phyloP scores from a whole-genome alignment of 345 rosid genomes.

The Atalantia buxifolia region DNA sequence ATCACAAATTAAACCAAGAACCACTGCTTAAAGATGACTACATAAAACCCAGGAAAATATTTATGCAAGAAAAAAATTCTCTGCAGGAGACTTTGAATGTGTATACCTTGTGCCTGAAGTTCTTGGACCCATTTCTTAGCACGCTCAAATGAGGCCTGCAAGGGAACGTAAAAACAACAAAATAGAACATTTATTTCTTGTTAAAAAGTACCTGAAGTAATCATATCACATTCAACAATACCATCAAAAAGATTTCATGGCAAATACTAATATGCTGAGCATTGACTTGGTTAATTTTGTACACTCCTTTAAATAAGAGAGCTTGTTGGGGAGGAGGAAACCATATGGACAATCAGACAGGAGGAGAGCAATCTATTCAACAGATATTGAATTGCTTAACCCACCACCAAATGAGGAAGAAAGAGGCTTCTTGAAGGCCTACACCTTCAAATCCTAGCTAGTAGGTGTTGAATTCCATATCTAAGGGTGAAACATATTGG shows the following conservation, averaged over 20 bases:
- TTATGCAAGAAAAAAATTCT: neutral
- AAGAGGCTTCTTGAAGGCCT: neutral
- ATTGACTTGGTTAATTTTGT: neutral
- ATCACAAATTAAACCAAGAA: neutral
- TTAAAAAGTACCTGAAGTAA: neutral
- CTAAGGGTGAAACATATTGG: neutral
- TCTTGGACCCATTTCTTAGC: constrained; percentile 99
- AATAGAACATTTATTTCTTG: neutral
- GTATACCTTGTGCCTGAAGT: constrained; percentile 88
- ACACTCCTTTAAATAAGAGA: neutral
- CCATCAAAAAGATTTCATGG: neutral
- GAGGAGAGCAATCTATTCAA: neutral
- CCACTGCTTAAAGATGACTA: neutral
- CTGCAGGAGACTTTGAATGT: neutral
- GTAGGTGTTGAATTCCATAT: neutral
- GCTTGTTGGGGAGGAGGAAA: neutral
- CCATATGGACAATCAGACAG: neutral
- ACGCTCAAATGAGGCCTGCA: constrained; percentile 86
- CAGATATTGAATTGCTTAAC: neutral
- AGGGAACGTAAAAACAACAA: neutral
- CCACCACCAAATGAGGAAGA: neutral
- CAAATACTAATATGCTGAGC: neutral
- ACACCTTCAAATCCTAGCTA: neutral
- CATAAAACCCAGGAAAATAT: neutral
- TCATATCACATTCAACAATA: neutral